Percentiles rank a stretch among this genome's conserved stretches.
Evolutionary conservation across 805 yeast genomes (phyloP).

Genomic region (Candida sakaeoensis): DNA sequence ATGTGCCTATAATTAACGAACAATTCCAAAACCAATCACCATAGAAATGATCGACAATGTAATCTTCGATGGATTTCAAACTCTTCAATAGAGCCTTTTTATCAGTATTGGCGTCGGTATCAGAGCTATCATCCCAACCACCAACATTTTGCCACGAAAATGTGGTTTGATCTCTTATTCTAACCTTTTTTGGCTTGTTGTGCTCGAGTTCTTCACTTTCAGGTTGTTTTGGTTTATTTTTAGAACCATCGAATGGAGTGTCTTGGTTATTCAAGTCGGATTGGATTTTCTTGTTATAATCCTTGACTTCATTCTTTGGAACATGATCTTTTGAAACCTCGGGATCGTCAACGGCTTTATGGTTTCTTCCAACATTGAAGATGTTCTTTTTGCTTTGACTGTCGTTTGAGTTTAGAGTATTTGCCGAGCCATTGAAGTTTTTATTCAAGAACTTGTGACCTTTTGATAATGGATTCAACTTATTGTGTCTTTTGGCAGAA

Average conservation of each 20-base stretch:
- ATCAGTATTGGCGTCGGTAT: conserved; percentile 14
- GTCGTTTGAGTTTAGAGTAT: background rate
- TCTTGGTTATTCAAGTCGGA: conserved; percentile 10
- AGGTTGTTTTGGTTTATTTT: conserved; percentile 6
- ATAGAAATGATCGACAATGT: conserved; percentile 63
- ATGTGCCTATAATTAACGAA: conserved; percentile 60
- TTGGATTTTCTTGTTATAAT: conserved; percentile 15
- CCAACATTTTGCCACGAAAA: conserved; percentile 42
- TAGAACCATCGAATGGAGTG: conserved; percentile 1
- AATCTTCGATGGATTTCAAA: conserved; percentile 46
- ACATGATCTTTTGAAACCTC: conserved; percentile 4
- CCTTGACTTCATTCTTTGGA: conserved; percentile 14
- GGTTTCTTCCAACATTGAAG: conserved; percentile 2
- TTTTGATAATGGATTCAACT: conserved; percentile 2
- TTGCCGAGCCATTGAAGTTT: background rate
- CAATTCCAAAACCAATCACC: conserved; percentile 74
- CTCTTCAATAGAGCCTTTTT: conserved; percentile 22
- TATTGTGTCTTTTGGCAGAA: background rate
- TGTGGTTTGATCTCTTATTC: conserved; percentile 26
- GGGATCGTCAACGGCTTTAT: conserved; percentile 1
- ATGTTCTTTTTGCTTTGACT: background rate
- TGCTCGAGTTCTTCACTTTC: conserved; percentile 2
- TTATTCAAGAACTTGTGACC: background rate
- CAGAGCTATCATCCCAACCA: conserved; percentile 22
- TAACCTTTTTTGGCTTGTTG: conserved; percentile 13